Evolutionary conservation across 495 filamentous ascomycete species (phyloP).

Genomic region (Xylaria castorea): DNA sequence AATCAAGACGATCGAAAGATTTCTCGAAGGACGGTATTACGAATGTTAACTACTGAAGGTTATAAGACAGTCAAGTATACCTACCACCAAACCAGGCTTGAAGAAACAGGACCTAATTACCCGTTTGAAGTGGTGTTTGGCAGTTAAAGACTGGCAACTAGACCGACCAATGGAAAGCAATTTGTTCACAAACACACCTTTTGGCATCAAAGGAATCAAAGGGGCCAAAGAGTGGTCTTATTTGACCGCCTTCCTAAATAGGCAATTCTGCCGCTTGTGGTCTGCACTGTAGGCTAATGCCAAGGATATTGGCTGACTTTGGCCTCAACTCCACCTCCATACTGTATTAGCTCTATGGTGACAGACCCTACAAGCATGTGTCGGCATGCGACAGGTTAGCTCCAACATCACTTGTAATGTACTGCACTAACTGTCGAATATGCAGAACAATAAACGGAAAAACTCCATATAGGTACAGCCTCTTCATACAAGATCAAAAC

Average conservation of each 20-base stretch:
- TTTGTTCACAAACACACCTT: too few relatives aligned
- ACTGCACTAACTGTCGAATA: not conserved
- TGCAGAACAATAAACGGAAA: not conserved
- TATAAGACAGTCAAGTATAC: slow-evolving; percentile 1
- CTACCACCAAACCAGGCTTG: not conserved
- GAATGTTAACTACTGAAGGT: not conserved
- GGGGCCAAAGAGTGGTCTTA: too few relatives aligned
- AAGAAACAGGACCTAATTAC: not conserved
- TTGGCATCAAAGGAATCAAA: too few relatives aligned
- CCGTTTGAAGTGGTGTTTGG: slow-evolving; percentile 5
- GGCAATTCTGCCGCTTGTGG: too few relatives aligned
- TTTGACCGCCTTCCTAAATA: too few relatives aligned
- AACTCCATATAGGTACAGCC: not conserved
- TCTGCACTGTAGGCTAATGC: too few relatives aligned
- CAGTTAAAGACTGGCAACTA: not conserved
- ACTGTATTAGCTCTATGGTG: too few relatives aligned
- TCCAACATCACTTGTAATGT: not conserved
- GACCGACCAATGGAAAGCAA: too few relatives aligned
- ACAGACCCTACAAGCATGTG: too few relatives aligned
- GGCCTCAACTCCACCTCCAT: too few relatives aligned
- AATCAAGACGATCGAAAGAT: not conserved
- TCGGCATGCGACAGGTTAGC: too few relatives aligned
- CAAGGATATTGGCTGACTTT: too few relatives aligned
- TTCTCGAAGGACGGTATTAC: not conserved
- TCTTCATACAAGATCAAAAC: not conserved